Evolutionary conservation across 2,329 filamentous ascomycete genomes (phyloP).

Genomic region (Cordyceps pruinosa): DNA sequence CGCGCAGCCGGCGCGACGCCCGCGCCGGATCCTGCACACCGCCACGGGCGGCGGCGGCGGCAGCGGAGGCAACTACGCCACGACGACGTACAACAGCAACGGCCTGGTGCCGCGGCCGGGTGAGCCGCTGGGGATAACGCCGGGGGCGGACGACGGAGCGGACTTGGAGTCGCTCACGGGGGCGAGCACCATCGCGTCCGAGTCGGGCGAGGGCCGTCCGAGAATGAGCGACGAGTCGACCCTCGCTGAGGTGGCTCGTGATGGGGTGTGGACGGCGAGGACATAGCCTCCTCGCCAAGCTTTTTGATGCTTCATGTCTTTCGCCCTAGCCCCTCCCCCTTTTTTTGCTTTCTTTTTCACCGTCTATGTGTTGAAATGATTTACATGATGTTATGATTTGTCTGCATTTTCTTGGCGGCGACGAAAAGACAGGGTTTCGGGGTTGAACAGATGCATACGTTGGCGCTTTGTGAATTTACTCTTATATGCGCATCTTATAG

Average conservation of each 20-base stretch:
- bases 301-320: not conserved
- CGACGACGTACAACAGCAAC: not conserved
- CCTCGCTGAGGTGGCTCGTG: slow-evolving; percentile 3
- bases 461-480: not conserved
- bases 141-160: not conserved
- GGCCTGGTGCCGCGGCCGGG: not conserved
- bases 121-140: not conserved
- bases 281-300: slow-evolving; percentile 3
- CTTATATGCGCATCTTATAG: too few relatives aligned
- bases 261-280: slow-evolving; percentile 9
- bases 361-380: slow-evolving; percentile 5
- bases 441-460: slow-evolving; percentile 1
- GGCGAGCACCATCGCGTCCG: slow-evolving; percentile 8
- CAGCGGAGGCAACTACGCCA: not conserved
- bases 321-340: not conserved
- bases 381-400: slow-evolving; percentile 4
- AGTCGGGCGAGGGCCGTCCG: not conserved
- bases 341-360: not conserved
- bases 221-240: slow-evolving; percentile 13
- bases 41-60: too few relatives aligned
- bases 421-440: not conserved
- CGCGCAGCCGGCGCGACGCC: slow-evolving; percentile 1
- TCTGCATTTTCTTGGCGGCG: not conserved
- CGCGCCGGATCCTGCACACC: not conserved
- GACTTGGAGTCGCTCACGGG: slow-evolving; percentile 1